These are phyloP conservation scores for Hordeum vulgare DNA, from an alignment of 176 grass and related monocot genomes.

Conservation along the genomic window DNA sequence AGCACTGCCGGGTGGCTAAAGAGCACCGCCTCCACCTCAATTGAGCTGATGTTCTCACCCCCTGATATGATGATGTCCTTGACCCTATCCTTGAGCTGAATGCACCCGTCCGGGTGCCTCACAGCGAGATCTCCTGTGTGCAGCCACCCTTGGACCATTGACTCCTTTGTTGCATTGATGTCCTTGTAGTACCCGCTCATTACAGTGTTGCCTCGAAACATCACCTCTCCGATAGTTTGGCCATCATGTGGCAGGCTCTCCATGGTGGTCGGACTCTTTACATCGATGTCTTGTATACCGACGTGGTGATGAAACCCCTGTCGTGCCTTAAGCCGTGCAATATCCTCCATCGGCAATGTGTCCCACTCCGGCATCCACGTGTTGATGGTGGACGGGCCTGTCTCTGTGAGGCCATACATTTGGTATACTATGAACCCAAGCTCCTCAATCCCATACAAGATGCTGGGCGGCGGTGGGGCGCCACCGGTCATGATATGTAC, in stretches of 20 bases:
- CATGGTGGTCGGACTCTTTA: slow-evolving; percentile 67
- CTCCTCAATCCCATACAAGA: slow-evolving; percentile 56
- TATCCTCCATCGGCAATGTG: slow-evolving; percentile 36
- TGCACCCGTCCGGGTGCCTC: slow-evolving; percentile 58
- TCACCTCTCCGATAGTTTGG: slow-evolving; percentile 66
- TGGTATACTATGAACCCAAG: slow-evolving; percentile 55
- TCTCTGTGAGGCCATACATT: slow-evolving; percentile 75
- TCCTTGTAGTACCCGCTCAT: slow-evolving; percentile 87
- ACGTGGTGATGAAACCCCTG: slow-evolving; percentile 59
- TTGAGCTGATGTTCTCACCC: too few species aligned
- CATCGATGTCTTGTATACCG: slow-evolving; percentile 49
- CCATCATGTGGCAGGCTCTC: slow-evolving; percentile 49
- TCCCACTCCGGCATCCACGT: slow-evolving; percentile 77
- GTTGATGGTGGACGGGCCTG: slow-evolving; percentile 44
- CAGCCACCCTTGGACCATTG: slow-evolving; percentile 50
- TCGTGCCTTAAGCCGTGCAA: slow-evolving; percentile 45
- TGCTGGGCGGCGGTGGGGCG: slow-evolving; percentile 44
- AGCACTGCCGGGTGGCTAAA: too few species aligned
- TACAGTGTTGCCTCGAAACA: slow-evolving; percentile 74
- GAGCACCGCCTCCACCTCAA: too few species aligned
- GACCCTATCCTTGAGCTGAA: slow-evolving; percentile 54
- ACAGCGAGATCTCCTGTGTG: slow-evolving; percentile 58
- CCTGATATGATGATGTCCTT: too few species aligned
- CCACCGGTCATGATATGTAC: slow-evolving; percentile 51
- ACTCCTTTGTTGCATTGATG: slow-evolving; percentile 33